Base-by-base conservation (phyloP, 768 basidiomycete species). In the Lentinula guzmanii region DNA sequence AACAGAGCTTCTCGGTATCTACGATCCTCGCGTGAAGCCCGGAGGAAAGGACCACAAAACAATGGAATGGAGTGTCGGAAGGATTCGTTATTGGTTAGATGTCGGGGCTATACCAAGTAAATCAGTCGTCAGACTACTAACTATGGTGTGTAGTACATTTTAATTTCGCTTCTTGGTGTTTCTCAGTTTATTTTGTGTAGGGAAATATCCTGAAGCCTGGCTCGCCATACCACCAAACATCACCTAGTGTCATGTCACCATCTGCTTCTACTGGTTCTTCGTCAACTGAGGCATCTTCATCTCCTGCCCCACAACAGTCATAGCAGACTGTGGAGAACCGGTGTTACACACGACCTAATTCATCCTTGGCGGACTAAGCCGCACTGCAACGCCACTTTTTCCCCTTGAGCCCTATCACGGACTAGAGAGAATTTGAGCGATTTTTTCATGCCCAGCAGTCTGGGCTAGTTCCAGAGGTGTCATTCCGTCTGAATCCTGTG, bases 81-180 rank as follows among this genome's bases (percentile, higher is more conserved):
- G 96, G 70, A 92, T 98, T 71, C 81, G 82, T 62, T 93, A 91
- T 69, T 98, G 96, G 96, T 73, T 98, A 42, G 81, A 81, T 37
- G 84, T 89, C 16, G 95, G 95, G 0, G 96, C 96, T 37, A 72
- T 82, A 62, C 96, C 96, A 1, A 89, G 85, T 50, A 86, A 87
- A 69, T 79, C 88, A 5, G 92, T 91, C 4, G 83, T 88, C 43
- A 86, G 81, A 67, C 68, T 98, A 65, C 74, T 98, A 68, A 86
- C 90, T 70, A 77, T 87, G 80, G 96, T 94, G 67, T 68, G 90
- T 31, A 56, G 5, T 39, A 28, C 24, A 79, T 64, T 53, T 62
- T n/a, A 55, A 18, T 61, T n/a, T 42, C 21, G 16, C 37, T 39
- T 34, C 35, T 28, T 13, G 13, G 28, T n/a, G 24, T n/a, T 39